Conservation (phyloP, 441 rosid species). For the Corymbia citriodora region DNA sequence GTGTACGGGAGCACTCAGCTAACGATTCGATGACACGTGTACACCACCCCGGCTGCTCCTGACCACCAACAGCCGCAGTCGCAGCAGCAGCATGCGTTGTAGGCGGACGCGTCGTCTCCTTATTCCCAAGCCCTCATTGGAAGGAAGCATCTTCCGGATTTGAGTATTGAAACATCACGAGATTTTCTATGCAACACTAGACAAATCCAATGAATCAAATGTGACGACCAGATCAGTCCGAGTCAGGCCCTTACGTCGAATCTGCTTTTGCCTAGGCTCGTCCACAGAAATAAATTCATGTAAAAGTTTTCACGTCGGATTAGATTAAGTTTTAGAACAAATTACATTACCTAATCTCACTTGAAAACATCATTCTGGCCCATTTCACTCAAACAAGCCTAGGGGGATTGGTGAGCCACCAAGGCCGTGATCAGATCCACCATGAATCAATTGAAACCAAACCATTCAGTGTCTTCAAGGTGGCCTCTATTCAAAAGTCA, state of each 20-base stretch:
- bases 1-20: background rate
- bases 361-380: background rate
- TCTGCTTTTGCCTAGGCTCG: background rate
- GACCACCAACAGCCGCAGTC: background rate
- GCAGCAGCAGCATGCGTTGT: background rate
- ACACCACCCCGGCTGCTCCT: background rate
- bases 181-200: too few relatives aligned
- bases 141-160: background rate
- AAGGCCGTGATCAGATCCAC: background rate
- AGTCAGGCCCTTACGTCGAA: background rate
- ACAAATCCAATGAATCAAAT: background rate
- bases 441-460: background rate
- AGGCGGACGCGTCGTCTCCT: background rate
- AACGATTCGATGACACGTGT: background rate
- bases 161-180: background rate
- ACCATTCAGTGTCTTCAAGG: background rate
- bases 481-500: background rate
- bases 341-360: background rate
- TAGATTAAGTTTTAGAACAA: background rate
- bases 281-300: background rate
- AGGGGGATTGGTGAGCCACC: background rate
- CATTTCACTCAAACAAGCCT: background rate
- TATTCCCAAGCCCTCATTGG: background rate
- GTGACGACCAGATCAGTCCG: background rate
- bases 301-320: rapidly evolving